These are phyloP conservation scores for Vitis amurensis DNA, from an alignment of 164 flowering plant species.

Conservation along the genomic window DNA sequence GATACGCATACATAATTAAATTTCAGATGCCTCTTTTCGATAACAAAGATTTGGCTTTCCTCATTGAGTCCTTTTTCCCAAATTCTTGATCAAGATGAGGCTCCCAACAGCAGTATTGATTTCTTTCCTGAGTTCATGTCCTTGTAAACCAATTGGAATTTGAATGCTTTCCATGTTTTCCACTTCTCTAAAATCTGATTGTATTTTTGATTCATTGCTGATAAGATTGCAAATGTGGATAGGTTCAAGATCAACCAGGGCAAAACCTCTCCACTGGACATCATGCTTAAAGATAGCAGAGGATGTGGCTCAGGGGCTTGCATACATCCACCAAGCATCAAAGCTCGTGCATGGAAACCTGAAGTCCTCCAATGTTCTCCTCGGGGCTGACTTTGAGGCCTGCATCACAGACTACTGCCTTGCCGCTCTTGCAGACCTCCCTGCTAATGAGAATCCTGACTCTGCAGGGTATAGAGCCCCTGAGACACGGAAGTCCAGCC, in stretches of 20 bases:
- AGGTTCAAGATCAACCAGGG: constrained; percentile 43
- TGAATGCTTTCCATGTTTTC: background rate
- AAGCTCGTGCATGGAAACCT: constrained; percentile 48
- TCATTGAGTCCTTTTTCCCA: no score
- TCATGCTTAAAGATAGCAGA: constrained; percentile 57
- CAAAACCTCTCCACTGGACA: constrained; percentile 40
- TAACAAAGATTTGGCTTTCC: no score
- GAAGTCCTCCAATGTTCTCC: constrained; percentile 50
- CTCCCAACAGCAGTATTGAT: no score
- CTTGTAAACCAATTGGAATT: no score
- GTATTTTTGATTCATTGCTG: background rate
- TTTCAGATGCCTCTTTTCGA: no score
- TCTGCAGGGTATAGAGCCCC: constrained; percentile 26
- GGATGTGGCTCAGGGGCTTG: constrained; percentile 51
- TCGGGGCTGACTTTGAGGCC: constrained; percentile 54
- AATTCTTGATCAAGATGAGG: no score
- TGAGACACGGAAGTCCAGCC: constrained; percentile 23
- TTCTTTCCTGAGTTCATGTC: no score
- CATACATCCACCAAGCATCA: constrained; percentile 46
- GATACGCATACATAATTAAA: no score
- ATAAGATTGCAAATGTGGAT: background rate
- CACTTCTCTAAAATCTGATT: background rate
- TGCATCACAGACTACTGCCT: constrained; percentile 49
- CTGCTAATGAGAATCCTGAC: constrained; percentile 24
- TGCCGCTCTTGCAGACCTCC: constrained; percentile 14